Base-by-base conservation (phyloP, 805 yeast genomes). In the Candida ovalis region DNA sequence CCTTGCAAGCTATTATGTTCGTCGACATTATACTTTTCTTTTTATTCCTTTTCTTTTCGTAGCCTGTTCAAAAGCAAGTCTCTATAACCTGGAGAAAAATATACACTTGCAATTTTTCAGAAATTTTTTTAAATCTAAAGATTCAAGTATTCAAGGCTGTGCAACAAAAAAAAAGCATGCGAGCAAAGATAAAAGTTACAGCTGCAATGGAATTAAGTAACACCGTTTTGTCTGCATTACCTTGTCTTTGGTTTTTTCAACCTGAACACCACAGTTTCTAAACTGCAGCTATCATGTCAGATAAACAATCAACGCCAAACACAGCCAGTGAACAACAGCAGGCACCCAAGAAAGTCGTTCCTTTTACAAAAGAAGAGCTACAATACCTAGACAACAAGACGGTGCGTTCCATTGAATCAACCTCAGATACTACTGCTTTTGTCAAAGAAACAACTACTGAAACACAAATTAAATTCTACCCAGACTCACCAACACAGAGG, bases 401-500 rank as follows among this genome's bases (percentile, higher is more conserved):
- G 1, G n/a, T 60, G 8, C 58, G 68, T 15, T 42, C 52, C 28
- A 12, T 50, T 3, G 59, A 60, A 40, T 25, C 33, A 27, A 28
- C n/a, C 4, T 9, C 24, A 13, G 47, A 42, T 2, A 73, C 74
- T 38, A 81, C 81, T 2, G 75, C 78, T 53, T 86, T 84, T 60
- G 67, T 68, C 54, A 74, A 84, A 10, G 49, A 60, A 21, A 53
- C 75, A 45, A 86, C 84, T 21, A 67, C 69, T 3, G 46, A 62
- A 46, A 60, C 68, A 0, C 81, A 81, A 3, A 71, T 72, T 63
- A 82, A 81, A 61, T 85, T 80, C 60, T 89, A 86, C 59, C 98
- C 98, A 0, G 99, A 94, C 55, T 81, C 82, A 46, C 98, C 98
- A 22, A 82, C 86, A 8, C 79, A 83, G 36, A 76, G 79, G 45